Evolutionary conservation across 495 filamentous ascomycete genomes (phyloP).

Genomic region (Daldinia vernicosa): DNA sequence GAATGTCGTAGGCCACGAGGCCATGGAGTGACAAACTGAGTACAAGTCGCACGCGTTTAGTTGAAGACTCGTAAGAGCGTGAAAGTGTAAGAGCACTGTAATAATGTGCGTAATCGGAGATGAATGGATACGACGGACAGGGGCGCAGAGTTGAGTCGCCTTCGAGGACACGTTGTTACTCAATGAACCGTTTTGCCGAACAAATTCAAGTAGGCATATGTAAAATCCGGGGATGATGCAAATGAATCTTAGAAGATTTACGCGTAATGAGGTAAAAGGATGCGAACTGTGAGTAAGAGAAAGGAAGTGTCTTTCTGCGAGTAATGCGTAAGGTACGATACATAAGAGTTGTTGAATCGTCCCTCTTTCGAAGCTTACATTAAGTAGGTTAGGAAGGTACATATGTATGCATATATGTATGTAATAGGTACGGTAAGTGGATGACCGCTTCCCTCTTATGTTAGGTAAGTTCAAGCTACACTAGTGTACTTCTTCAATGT

Average conservation of each 20-base stretch:
- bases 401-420: conserved; percentile 1
- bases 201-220: background rate
- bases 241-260: conserved; percentile 2
- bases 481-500: background rate
- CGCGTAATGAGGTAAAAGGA: conserved; percentile 11
- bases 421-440: conserved; percentile 6
- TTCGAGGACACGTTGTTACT: conserved; percentile 28
- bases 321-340: conserved; percentile 23
- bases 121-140: conserved; percentile 40
- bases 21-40: conserved; percentile 2
- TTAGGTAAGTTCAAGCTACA: background rate
- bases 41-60: conserved; percentile 31
- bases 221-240: background rate
- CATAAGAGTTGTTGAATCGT: background rate
- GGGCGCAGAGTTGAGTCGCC: conserved; percentile 20
- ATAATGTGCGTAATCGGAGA: conserved; percentile 41
- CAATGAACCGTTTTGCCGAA: conserved; percentile 8
- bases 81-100: conserved; percentile 14
- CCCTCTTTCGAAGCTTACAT: background rate
- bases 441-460: background rate
- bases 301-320: conserved; percentile 18
- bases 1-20: background rate
- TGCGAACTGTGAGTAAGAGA: conserved; percentile 12
- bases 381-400: conserved; percentile 10
- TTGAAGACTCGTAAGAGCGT: conserved; percentile 14